phyloP scores from a whole-genome alignment of 2,329 filamentous ascomycete genomes.

The Penicillium sp. region DNA sequence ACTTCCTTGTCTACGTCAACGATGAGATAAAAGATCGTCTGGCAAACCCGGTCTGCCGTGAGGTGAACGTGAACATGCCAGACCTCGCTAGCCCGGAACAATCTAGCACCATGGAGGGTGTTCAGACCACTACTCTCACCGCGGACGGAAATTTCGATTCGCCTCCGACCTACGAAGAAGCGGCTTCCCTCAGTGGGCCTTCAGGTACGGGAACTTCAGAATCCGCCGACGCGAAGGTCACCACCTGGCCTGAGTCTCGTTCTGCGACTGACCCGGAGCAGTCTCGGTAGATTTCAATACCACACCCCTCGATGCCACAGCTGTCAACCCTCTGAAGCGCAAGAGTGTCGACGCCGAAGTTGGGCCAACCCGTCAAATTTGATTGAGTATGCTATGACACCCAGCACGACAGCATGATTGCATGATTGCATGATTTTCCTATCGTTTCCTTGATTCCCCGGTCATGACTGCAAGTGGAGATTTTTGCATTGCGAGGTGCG shows the following conservation, averaged over 20 bases:
- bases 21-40: slow-evolving; percentile 62
- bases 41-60: slow-evolving; percentile 57
- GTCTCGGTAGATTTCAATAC: slow-evolving; percentile 10
- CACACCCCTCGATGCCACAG: slow-evolving; percentile 6
- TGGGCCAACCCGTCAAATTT: not conserved
- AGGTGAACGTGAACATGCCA: slow-evolving; percentile 32
- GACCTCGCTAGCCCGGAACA: slow-evolving; percentile 1
- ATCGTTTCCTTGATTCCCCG: slow-evolving; percentile 2
- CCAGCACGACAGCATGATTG: slow-evolving; percentile 9
- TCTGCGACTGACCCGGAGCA: slow-evolving; percentile 2
- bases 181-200: slow-evolving; percentile 16
- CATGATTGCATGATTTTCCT: slow-evolving; percentile 12
- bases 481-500: slow-evolving; percentile 21
- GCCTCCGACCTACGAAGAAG: slow-evolving; percentile 31
- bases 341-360: slow-evolving; percentile 29
- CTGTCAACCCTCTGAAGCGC: slow-evolving; percentile 37
- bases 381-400: not conserved
- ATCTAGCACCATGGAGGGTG: slow-evolving; percentile 19
- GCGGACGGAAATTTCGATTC: slow-evolving; percentile 30
- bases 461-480: slow-evolving; percentile 10
- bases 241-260: not conserved
- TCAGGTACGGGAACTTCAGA: slow-evolving; percentile 8
- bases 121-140: slow-evolving; percentile 9
- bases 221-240: not conserved
- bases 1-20: slow-evolving; percentile 79